Base-by-base conservation (phyloP, 345 rosid species). In the Salix dunnii region DNA sequence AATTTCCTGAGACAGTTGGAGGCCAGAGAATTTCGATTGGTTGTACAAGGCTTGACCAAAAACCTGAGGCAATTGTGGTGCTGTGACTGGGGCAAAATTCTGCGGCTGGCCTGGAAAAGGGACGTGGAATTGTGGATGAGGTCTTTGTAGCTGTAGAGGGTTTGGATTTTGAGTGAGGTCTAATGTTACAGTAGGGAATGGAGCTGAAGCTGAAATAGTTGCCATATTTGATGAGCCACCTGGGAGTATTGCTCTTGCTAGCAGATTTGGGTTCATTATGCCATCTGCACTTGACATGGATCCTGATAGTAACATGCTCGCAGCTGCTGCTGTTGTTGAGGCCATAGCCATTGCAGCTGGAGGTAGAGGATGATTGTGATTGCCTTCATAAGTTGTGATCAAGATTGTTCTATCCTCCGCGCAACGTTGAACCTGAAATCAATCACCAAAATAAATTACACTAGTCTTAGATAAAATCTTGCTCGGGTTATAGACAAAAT, bases 341-440 rank as follows among this genome's bases (percentile, higher is more conserved):
- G 97, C 99, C 98, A 96, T 93, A 0, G 98, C 92, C 79, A 96
- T 87, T 0, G 99, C 99, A 0, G 98, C 94, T 6, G 97, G 95
- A 0, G 99, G 99, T 31, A 96, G 81, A 0, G 98, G 99, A 76
- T 96, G 99, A 82, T 88, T 96, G 71, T 96, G 99, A 77, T 87
- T 92, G 16, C 99, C 98, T 65, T 96, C 99, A 65, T 96, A 96
- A 1, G 99, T 96, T 6, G 99, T 96, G 71, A 93, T 92, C 79
- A 96, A 77, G 38, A 96, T 89, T 5, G 98, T 77, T 69, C 89
- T 77, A 49, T 96, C 99, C 35, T 96, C 99, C 0, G 99, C 98
- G 27, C 99, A 96, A 4, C 99, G 91, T 80, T 96, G 99, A 68
- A 96, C 99, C 97, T 91, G 79, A 49, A 63, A 73, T 62, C 23